A percentile compares a stretch with the other conserved stretches of the same genome.
phyloP scores from a whole-genome alignment of 306 rosid genomes.

The Acacia acuminata region DNA sequence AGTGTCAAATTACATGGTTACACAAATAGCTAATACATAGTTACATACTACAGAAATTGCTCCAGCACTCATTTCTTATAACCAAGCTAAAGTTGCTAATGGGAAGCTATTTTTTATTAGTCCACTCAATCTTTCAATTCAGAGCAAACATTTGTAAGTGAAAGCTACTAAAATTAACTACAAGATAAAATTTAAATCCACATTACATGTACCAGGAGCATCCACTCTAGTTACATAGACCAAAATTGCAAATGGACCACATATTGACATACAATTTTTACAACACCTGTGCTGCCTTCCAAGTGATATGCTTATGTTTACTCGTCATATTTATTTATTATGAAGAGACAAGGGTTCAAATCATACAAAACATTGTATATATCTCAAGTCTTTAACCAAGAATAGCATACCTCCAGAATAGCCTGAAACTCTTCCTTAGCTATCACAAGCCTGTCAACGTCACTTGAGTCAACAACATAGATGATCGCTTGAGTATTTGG shows the following conservation, averaged over 20 bases:
- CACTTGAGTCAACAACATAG: slow-evolving; percentile 94
- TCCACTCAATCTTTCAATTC: slow-evolving; percentile 5
- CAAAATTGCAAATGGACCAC: neutral
- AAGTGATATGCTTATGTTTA: neutral
- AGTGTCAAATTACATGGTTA: neutral
- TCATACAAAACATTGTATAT: neutral
- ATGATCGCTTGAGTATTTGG: slow-evolving; percentile 99
- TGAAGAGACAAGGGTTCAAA: neutral
- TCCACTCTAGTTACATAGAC: neutral
- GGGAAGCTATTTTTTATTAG: neutral
- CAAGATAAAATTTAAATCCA: neutral
- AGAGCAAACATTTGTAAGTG: neutral
- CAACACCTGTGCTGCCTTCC: neutral
- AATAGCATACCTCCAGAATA: slow-evolving; percentile 71
- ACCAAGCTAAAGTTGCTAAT: neutral
- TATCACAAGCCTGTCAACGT: slow-evolving; percentile 86
- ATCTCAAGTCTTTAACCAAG: neutral
- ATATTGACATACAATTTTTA: too few species aligned
- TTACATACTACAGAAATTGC: neutral
- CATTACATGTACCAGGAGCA: too few species aligned
- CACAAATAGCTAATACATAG: neutral
- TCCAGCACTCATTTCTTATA: neutral
- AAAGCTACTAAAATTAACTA: too few species aligned
- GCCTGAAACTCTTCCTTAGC: slow-evolving; percentile 99
- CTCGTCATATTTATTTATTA: neutral